Base-by-base conservation (phyloP, 1,139 yeast species). In the Saccharomyces hybrid region DNA sequence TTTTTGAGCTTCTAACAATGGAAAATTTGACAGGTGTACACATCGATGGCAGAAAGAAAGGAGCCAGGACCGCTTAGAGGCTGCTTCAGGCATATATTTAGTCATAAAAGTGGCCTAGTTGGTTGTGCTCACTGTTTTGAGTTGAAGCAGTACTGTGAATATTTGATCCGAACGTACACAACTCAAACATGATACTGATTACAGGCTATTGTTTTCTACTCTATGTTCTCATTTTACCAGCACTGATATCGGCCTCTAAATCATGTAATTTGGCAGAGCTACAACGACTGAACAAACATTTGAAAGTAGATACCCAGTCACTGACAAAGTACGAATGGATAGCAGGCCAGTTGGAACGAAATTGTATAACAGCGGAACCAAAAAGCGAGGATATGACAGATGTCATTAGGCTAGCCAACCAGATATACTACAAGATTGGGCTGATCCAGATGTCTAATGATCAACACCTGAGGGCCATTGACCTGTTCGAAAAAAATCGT, bases 371-470 rank as follows among this genome's bases (percentile, higher is more conserved):
- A 16, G 24, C 44, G 24, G 44, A 16, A 16, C 44, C 12, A 16
- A 24, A 11, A 38, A 38, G 44, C 12, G 44, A 38, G 21, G 12
- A 38, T 38, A 38, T 38, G 24, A 16, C 44, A 38, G 51, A 48
- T 29, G 26, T 54, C 19, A 21, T 42, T 38, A 34, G 31, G 14
- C 53, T 58, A 29, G 51, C 51, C 3, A 58, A 61, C 47, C 63
- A 64, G 51, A 34, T 67, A 12, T 55, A 57, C 19, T 67, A 67
- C 49, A 62, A 64, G 51, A 47, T 59, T 16, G 71, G 70, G 4
- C 53, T 67, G 24, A 61, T 64, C n/a, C 64, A 65, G 44, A 54
- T 67, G 26, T 62, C 68, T 2, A 48, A 58, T 28, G 67, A 63
- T 12, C 64, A 63, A 29, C 68, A 65, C 24, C 51, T 59, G 51